Percentiles rank a stretch among this genome's conserved stretches.
phyloP scores from a whole-genome alignment of 306 rosid genomes.

The Sophora flavescens region DNA sequence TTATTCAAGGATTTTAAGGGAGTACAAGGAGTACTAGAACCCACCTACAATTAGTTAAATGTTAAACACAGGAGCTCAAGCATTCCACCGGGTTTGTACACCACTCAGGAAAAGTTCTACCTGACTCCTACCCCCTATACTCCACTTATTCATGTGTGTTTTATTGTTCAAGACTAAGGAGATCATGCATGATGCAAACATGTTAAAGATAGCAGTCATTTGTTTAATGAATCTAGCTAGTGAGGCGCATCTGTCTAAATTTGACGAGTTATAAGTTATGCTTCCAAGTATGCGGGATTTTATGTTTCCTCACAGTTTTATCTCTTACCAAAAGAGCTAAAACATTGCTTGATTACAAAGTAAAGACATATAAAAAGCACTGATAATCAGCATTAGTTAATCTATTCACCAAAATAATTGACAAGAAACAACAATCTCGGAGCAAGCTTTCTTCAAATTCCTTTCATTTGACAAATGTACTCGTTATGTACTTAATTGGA shows the following conservation, averaged over 20 bases:
- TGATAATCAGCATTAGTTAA: neutral
- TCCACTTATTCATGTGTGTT: too few relatives aligned
- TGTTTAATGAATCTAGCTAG: neutral
- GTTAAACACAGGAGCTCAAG: too few relatives aligned
- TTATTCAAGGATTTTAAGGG: too few relatives aligned
- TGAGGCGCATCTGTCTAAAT: neutral
- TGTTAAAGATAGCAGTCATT: neutral
- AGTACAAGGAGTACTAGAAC: too few relatives aligned
- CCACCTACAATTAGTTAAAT: too few relatives aligned
- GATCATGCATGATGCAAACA: neutral
- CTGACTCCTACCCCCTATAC: too few relatives aligned
- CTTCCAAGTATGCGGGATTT: conserved; percentile 36
- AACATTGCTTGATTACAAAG: conserved; percentile 47
- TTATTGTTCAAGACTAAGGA: neutral
- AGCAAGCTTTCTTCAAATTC: conserved; percentile 31
- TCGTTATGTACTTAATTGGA: neutral
- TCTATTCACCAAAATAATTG: neutral
- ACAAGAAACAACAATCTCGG: conserved; percentile 22
- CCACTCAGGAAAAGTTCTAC: too few relatives aligned
- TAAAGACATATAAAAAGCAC: conserved; percentile 35
- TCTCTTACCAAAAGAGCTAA: neutral
- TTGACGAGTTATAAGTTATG: neutral
- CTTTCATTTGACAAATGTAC: conserved; percentile 23
- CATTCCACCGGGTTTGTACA: too few relatives aligned
- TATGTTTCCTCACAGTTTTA: conserved; percentile 17